Conservation (phyloP, 768 basidiomycete species). For the Tricholoma terreum region DNA sequence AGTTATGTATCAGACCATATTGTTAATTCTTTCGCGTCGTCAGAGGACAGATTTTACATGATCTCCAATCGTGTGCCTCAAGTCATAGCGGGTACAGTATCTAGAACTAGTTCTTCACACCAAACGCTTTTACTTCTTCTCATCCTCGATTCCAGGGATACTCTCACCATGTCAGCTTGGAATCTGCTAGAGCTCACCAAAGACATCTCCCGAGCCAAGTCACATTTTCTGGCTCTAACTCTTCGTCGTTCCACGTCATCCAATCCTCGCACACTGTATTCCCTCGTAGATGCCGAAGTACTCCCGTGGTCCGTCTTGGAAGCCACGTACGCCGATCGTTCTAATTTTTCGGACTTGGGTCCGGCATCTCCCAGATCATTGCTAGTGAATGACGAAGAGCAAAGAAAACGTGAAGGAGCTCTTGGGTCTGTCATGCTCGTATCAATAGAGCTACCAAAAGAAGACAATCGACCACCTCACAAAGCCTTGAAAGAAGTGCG, state of each 20-base stretch:
- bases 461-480: slow-evolving; percentile 6
- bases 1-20: not conserved
- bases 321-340: slow-evolving; percentile 4
- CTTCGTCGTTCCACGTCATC: slow-evolving; percentile 4
- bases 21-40: not conserved
- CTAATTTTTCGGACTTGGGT: slow-evolving; percentile 2
- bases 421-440: slow-evolving; percentile 11
- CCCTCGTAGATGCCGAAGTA: slow-evolving; percentile 7
- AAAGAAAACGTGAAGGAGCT: slow-evolving; percentile 6
- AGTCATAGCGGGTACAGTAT: slow-evolving; percentile 8
- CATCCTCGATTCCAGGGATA: not conserved
- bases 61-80: not conserved
- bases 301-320: slow-evolving; percentile 8
- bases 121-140: not conserved
- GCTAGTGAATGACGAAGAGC: slow-evolving; percentile 2
- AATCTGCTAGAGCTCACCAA: slow-evolving; percentile 6
- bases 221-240: slow-evolving; percentile 6
- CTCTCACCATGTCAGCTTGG: slow-evolving; percentile 5
- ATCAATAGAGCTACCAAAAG: slow-evolving; percentile 8
- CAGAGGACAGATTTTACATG: slow-evolving; percentile 2
- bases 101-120: not conserved
- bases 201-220: slow-evolving; percentile 6
- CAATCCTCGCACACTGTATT: slow-evolving; percentile 5
- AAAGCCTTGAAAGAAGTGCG: slow-evolving; percentile 3
- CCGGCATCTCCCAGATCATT: slow-evolving; percentile 3